A percentile compares a stretch with the other conserved stretches of the same genome.
phyloP scores from a whole-genome alignment of 768 basidiomycete genomes.

The Hypholoma sublateritium region DNA sequence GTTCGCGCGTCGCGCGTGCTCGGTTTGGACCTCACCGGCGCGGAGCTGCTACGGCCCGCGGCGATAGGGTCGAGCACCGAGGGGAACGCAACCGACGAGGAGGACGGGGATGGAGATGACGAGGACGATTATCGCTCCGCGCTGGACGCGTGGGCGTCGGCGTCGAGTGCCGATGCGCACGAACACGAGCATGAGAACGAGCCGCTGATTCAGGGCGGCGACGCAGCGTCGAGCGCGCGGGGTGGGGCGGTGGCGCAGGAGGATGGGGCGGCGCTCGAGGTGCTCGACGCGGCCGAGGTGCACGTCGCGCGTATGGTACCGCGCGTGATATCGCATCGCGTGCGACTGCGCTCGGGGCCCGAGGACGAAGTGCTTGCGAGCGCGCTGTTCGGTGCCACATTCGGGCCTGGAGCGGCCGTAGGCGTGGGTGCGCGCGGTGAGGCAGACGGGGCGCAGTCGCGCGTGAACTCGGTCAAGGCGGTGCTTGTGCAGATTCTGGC shows the following conservation, averaged over 20 bases:
- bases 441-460: slow-evolving; percentile 18
- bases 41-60: slow-evolving; percentile 45
- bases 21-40: slow-evolving; percentile 58
- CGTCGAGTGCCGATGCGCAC: neutral
- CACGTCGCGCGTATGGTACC: slow-evolving; percentile 76
- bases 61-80: slow-evolving; percentile 6
- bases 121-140: slow-evolving; percentile 9
- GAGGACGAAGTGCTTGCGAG: slow-evolving; percentile 70
- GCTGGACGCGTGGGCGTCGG: neutral
- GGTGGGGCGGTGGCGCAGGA: neutral
- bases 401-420: slow-evolving; percentile 23
- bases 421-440: neutral
- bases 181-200: neutral
- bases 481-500: slow-evolving; percentile 44
- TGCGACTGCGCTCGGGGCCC: slow-evolving; percentile 68
- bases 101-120: slow-evolving; percentile 10
- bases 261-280: neutral
- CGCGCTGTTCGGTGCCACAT: slow-evolving; percentile 57
- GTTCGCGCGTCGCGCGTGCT: slow-evolving; percentile 67
- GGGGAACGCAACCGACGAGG: neutral
- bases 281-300: slow-evolving; percentile 67
- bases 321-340: slow-evolving; percentile 70
- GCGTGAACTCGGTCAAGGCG: slow-evolving; percentile 56
- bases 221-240: neutral
- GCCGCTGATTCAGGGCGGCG: neutral